These are phyloP conservation scores for Fusarium buharicum DNA, from an alignment of 2,329 filamentous ascomycete genomes.

Conservation along the genomic window DNA sequence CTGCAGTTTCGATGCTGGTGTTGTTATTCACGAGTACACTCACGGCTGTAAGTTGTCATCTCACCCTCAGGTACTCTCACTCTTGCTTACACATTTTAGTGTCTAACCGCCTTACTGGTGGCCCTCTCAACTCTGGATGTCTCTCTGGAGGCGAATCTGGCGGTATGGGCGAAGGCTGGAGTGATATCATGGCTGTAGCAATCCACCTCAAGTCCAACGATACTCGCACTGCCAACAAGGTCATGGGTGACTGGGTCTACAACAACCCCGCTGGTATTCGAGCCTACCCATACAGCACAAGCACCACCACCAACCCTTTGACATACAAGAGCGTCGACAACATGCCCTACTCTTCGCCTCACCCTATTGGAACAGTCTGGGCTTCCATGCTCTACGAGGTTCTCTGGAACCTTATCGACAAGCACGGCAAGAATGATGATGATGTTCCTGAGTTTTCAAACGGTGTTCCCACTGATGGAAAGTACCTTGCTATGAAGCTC, in stretches of 20 bases:
- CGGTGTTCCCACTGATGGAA: constrained; percentile 63
- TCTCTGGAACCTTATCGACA: constrained; percentile 67
- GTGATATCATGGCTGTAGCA: constrained; percentile 65
- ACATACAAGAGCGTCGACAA: constrained; percentile 59
- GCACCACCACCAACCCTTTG: constrained; percentile 59
- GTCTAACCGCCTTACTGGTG: constrained; percentile 68
- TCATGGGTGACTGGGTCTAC: constrained; percentile 62
- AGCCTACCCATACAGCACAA: constrained; percentile 62
- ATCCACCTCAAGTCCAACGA: constrained; percentile 59
- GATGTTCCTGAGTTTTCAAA: constrained; percentile 54
- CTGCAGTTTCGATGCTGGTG: constrained; percentile 67
- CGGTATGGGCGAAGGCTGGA: constrained; percentile 69
- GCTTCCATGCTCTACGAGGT: constrained; percentile 63
- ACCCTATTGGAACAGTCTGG: constrained; percentile 58
- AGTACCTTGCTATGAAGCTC: constrained; percentile 63
- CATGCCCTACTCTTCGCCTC: constrained; percentile 48
- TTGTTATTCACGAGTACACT: constrained; percentile 69
- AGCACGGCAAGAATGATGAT: constrained; percentile 61
- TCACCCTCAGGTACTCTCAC: constrained; percentile 4
- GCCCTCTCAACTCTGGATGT: constrained; percentile 63
- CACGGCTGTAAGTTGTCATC: constrained; percentile 55
- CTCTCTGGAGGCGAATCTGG: constrained; percentile 59
- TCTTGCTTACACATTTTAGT: constrained; percentile 46
- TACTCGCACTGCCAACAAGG: constrained; percentile 58
- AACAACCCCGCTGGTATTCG: constrained; percentile 59